phyloP scores from a whole-genome alignment of 768 basidiomycete species.

The Gloeopeniophorella convolvens region DNA sequence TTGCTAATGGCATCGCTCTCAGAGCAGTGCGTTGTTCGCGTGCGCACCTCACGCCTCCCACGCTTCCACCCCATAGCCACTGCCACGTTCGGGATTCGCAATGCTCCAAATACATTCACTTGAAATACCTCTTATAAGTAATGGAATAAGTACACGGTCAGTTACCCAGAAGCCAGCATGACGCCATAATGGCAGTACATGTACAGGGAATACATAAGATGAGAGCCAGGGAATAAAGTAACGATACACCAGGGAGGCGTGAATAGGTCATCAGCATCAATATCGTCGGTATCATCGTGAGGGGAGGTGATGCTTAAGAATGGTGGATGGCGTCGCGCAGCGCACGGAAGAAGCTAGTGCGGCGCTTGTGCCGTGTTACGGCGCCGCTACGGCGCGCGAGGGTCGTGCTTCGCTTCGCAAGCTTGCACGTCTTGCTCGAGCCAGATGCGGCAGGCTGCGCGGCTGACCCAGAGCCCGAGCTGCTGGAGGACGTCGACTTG shows the following conservation, averaged over 20 bases:
- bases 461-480: too few relatives aligned
- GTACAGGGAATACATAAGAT: neutral
- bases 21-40: too few relatives aligned
- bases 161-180: too few relatives aligned
- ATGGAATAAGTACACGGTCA: too few relatives aligned
- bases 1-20: too few relatives aligned
- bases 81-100: too few relatives aligned
- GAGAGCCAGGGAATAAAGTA: neutral
- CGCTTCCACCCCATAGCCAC: too few relatives aligned
- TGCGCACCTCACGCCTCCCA: too few relatives aligned
- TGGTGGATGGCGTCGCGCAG: slow-evolving; percentile 3
- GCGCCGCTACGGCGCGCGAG: neutral
- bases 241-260: neutral
- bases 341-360: slow-evolving; percentile 5
- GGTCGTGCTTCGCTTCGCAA: slow-evolving; percentile 1
- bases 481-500: neutral
- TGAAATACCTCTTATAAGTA: too few relatives aligned
- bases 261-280: neutral
- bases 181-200: neutral
- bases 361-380: slow-evolving; percentile 1
- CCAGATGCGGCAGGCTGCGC: neutral
- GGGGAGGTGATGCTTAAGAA: neutral
- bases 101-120: too few relatives aligned
- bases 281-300: neutral
- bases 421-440: neutral